Base-by-base conservation (phyloP, 805 yeast species). In the Teunomyces kruisii region DNA sequence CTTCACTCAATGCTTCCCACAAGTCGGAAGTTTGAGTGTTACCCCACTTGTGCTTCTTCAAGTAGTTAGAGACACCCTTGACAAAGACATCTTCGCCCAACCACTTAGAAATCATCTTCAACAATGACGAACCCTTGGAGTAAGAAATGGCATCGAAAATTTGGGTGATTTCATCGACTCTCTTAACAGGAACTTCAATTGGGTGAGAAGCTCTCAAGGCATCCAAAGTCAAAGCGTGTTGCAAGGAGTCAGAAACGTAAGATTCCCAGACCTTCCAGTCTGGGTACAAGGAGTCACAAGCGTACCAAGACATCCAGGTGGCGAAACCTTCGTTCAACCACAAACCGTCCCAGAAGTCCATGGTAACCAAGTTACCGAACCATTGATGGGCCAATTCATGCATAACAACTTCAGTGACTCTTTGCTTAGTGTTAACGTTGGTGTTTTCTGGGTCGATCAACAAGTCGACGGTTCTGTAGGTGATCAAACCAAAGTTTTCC, bases 331-430 rank as follows among this genome's bases (percentile, higher is more conserved):
- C 96, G 62, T 87, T 87, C 56, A 87, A 77, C 92, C 94, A 87
- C 58, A 87, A 76, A 53, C 88, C 92, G 65, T 86, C 88, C 96
- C 96, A 87, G 84, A 88, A 87, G 59, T 86, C 91, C 95, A 87
- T 87, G 44, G 96, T 87, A 48, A 87, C 95, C 67, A 87, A 75
- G 66, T 87, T 84, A 61, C 96, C 96, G 58, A 87, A 87, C 96
- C 96, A 87, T 72, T 87, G 96, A 66, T 87, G 96, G 40, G 95
- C 94, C 70, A 87, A 76, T 69, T 87, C 96, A 70, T 87, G 96
- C 70, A 84, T 88, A 37, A 87, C 90, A 40, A 87, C 94, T 60
- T 87, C 92, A 30, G 90, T 86, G 32, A 87, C 94, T 63, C 91
- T 76, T 62, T 81, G 83, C 62, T 81, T 80, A 53, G 85, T 78